A percentile compares a stretch with the other conserved stretches of the same genome.
These are phyloP conservation scores for Neopestalotiopsis sp. DNA, from an alignment of 2,329 filamentous ascomycete genomes.

Conservation along the genomic window DNA sequence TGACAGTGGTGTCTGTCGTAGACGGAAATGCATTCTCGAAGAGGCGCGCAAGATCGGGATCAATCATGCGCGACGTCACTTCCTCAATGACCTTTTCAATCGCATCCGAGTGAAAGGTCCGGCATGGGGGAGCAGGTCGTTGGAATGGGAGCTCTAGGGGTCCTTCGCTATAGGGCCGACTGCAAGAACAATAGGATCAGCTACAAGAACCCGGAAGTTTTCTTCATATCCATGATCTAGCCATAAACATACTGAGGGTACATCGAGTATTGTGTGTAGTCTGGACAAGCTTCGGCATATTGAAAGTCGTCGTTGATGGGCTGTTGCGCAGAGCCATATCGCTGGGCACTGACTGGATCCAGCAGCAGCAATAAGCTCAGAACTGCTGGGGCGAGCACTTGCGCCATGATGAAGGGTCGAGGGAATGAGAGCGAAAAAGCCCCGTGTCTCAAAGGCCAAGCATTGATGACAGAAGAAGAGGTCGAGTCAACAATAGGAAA, in stretches of 20 bases:
- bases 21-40: conserved; percentile 97
- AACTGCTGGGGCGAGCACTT: neutral
- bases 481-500: neutral
- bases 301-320: conserved; percentile 27
- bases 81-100: conserved; percentile 90
- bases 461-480: neutral
- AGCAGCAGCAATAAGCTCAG: conserved; percentile 10
- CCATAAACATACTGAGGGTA: conserved; percentile 57
- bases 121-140: conserved; percentile 78
- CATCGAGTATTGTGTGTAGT: conserved; percentile 65
- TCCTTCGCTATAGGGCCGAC: conserved; percentile 79
- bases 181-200: conserved; percentile 40
- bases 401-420: conserved; percentile 2
- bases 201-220: conserved; percentile 21
- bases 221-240: neutral
- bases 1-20: conserved; percentile 86
- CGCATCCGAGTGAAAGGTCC: conserved; percentile 84
- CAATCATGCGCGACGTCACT: conserved; percentile 77
- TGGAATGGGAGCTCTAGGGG: conserved; percentile 84
- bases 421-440: neutral
- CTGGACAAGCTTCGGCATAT: conserved; percentile 59
- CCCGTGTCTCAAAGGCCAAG: neutral
- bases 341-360: neutral
- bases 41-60: conserved; percentile 86
- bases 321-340: conserved; percentile 12